Percentiles rank a stretch among this genome's conserved stretches.
These are phyloP conservation scores for Fusarium lateritium DNA, from an alignment of 2,329 filamentous ascomycete genomes.

Conservation along the genomic window DNA sequence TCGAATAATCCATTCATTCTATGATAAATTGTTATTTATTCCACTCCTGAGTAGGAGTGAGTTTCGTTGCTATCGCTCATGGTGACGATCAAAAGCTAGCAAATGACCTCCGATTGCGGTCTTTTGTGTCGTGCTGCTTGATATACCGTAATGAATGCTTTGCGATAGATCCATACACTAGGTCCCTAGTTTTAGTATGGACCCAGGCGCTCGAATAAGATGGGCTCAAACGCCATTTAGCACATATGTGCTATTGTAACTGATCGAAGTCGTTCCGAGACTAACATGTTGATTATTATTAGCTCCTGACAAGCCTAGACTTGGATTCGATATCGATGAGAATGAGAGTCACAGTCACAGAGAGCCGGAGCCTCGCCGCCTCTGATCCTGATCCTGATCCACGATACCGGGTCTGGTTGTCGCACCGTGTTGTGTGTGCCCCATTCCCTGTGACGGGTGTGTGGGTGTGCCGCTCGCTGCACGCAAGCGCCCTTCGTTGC, in stretches of 20 bases:
- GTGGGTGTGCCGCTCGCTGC: conserved; percentile 26
- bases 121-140: conserved; percentile 3
- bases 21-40: neutral
- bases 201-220: conserved; percentile 13
- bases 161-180: conserved; percentile 15
- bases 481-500: conserved; percentile 32
- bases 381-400: conserved; percentile 39
- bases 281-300: conserved; percentile 2
- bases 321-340: conserved; percentile 6
- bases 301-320: neutral
- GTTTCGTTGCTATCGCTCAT: neutral
- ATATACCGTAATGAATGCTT: neutral
- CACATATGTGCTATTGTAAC: conserved; percentile 1
- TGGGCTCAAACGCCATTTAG: neutral
- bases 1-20: neutral
- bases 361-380: conserved; percentile 29
- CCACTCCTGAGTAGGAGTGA: neutral
- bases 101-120: conserved; percentile 2
- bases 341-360: neutral
- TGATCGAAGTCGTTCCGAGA: conserved; percentile 7
- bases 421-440: conserved; percentile 44
- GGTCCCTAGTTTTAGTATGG: conserved; percentile 10
- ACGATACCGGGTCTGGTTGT: conserved; percentile 47
- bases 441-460: conserved; percentile 40
- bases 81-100: neutral